Percentiles rank a stretch among this genome's conserved stretches.
Conservation (phyloP, 768 basidiomycete genomes). For the Guyanaporus albipodus region DNA sequence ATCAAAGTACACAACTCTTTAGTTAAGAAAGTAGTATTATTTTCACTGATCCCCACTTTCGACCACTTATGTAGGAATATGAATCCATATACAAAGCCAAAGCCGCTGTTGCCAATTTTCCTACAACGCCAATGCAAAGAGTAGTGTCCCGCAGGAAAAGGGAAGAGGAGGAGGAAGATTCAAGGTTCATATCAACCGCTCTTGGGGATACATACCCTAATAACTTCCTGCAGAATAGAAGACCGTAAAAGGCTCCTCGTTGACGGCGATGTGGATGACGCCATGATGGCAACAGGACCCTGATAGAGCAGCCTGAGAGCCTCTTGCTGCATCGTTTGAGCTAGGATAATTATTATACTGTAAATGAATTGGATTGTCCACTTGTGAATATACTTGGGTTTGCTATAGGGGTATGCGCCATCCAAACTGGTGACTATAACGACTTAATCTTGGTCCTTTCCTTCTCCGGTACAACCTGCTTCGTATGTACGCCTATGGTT, state of each 20-base stretch:
- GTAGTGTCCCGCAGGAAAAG: constrained; percentile 61
- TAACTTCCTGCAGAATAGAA: constrained; percentile 29
- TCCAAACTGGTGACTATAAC: no score
- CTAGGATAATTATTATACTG: constrained; percentile 23
- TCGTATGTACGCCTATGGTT: constrained; percentile 70
- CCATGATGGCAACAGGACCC: constrained; percentile 33
- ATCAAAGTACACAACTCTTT: constrained; percentile 59
- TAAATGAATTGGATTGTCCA: constrained; percentile 18
- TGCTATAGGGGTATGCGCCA: constrained; percentile 13
- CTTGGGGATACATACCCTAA: background rate
- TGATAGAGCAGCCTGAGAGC: constrained; percentile 4
- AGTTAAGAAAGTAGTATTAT: background rate
- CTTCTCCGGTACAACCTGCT: constrained; percentile 76
- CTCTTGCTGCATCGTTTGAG: background rate
- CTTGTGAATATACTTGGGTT: constrained; percentile 14
- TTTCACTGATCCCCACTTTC: constrained; percentile 1
- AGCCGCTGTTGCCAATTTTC: constrained; percentile 61
- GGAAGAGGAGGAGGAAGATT: constrained; percentile 69
- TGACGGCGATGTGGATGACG: constrained; percentile 30
- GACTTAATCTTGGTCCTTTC: constrained; percentile 81
- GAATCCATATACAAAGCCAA: constrained; percentile 87
- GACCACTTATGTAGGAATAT: constrained; percentile 59
- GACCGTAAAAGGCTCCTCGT: constrained; percentile 44
- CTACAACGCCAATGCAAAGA: constrained; percentile 38
- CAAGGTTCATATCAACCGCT: constrained; percentile 26